Evolutionary conservation across 768 basidiomycete species (phyloP).

Genomic region (Daedaleopsis nitida): DNA sequence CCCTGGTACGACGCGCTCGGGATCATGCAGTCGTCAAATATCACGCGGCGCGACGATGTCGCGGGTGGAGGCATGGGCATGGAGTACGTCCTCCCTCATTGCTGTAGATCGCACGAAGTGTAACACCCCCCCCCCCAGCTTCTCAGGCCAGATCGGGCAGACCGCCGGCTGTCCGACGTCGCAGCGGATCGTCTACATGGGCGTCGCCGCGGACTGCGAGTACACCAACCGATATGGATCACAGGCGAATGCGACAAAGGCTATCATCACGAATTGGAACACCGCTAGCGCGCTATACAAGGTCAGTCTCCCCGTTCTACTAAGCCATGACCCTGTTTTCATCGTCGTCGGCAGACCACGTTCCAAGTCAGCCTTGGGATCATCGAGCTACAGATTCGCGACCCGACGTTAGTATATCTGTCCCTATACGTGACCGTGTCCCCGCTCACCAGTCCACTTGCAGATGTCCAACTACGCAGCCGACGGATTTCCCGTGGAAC

Average conservation of each 20-base stretch:
- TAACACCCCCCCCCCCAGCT: slow-evolving; percentile 44
- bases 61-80: slow-evolving; percentile 50
- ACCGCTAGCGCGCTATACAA: slow-evolving; percentile 75
- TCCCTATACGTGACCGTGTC: not conserved
- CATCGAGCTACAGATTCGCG: slow-evolving; percentile 74
- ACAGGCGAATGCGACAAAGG: slow-evolving; percentile 64
- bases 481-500: slow-evolving; percentile 71
- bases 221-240: slow-evolving; percentile 69
- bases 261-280: slow-evolving; percentile 82
- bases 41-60: slow-evolving; percentile 56
- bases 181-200: slow-evolving; percentile 81
- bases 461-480: slow-evolving; percentile 63
- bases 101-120: slow-evolving; percentile 1
- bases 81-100: slow-evolving; percentile 44
- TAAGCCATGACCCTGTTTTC: not conserved
- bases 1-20: slow-evolving; percentile 47
- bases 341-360: slow-evolving; percentile 46
- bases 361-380: slow-evolving; percentile 89
- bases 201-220: slow-evolving; percentile 85
- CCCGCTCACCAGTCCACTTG: not conserved
- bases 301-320: slow-evolving; percentile 32
- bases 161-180: slow-evolving; percentile 70
- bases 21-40: slow-evolving; percentile 27
- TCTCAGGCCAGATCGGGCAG: slow-evolving; percentile 66
- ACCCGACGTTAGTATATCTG: slow-evolving; percentile 42